Base-by-base conservation (phyloP, 1,139 yeast genomes). In the Geotrichum candidum region DNA sequence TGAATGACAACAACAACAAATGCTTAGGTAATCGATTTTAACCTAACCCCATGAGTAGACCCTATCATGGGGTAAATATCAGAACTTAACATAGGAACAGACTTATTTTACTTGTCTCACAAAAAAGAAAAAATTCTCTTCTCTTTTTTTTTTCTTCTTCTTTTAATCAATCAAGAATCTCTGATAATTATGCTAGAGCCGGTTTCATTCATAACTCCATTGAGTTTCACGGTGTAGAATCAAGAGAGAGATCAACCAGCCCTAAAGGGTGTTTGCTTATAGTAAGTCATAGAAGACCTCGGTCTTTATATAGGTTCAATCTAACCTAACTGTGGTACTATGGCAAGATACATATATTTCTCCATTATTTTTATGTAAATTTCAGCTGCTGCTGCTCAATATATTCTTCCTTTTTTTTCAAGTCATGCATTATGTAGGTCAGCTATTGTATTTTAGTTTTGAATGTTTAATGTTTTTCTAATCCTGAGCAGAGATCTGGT, bases 171-270 rank as follows among this genome's bases (percentile, higher is more conserved):
- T 57, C 60, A 53, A 56, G 46, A 56, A 46, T 23, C 46, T 41
- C 46, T 13, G n/a, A 41, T 41, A 41, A 13, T 38, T 53, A 52
- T 57, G 60, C 60, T 57, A 57, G 60, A 57, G 60, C 60, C 60
- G 60, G 18, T 53, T 53, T 52, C 38, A 31, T 33, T 35, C 31
- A 35, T 41, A n/a, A 23, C 22, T 41, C 31, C 27, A 33, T 53
- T 53, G 52, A 50, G 56, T 41, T 38, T 51, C 29, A 53, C 60
- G 60, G 60, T 57, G 60, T 57, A 57, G 60, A 52, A 52, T 35
- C 53, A 50, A 33, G 60, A 57, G 60, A 57, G 27, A 57, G 57
- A 57, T 33, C 23, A 46, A 53, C 6, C 25, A 13, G 48, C 48
- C 46, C 29, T 45, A 51, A 46, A 2, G 41, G 53, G 53, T 53